Percentiles rank a stretch among this genome's conserved stretches.
These are phyloP conservation scores for Firmiana major DNA, from an alignment of 345 rosid species.

Conservation along the genomic window DNA sequence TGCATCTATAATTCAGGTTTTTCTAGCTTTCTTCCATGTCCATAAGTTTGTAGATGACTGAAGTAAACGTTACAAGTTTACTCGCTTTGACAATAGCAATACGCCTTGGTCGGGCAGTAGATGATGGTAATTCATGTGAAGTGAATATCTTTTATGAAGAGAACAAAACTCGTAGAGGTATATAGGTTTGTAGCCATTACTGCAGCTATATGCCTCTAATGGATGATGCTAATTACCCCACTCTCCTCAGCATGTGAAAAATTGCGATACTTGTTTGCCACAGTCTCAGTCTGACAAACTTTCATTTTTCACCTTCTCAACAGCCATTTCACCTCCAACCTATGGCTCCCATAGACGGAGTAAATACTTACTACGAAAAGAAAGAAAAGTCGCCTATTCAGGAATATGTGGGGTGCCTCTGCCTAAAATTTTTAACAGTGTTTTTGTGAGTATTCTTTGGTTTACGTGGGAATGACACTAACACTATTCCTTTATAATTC, in stretches of 20 bases:
- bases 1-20: too few species aligned
- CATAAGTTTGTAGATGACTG: too few species aligned
- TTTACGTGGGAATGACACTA: background rate
- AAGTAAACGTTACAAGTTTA: too few species aligned
- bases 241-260: background rate
- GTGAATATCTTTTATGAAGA: background rate
- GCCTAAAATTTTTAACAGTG: background rate
- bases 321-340: background rate
- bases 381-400: background rate
- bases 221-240: background rate
- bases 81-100: too few species aligned
- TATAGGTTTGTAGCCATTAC: background rate
- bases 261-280: background rate
- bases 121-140: too few species aligned
- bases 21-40: too few species aligned
- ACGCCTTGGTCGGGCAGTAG: too few species aligned
- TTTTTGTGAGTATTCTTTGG: background rate
- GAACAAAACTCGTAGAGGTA: background rate
- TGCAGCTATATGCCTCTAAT: background rate
- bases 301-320: too few species aligned
- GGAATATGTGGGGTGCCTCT: background rate
- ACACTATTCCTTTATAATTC: background rate
- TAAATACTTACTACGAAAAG: background rate
- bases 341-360: background rate
- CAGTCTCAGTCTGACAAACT: background rate